Evolutionary conservation across 2,329 filamentous ascomycete genomes (phyloP).

Genomic region (Alternaria consortialis): DNA sequence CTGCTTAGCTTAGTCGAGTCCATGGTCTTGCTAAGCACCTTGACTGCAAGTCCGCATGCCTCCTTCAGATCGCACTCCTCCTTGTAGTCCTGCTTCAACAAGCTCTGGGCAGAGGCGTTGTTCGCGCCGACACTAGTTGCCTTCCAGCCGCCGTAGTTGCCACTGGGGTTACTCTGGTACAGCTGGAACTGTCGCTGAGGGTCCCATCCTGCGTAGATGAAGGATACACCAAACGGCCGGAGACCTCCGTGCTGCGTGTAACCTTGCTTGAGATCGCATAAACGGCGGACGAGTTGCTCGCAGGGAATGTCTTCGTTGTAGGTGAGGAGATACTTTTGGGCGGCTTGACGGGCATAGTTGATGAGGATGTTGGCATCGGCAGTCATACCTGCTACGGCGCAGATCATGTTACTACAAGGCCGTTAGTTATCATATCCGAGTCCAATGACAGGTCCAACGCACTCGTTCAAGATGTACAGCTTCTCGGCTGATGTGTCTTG

Average conservation of each 20-base stretch:
- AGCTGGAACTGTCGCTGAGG: slow-evolving; percentile 96
- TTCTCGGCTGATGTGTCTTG: slow-evolving; percentile 99
- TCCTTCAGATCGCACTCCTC: slow-evolving; percentile 96
- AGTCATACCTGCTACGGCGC: slow-evolving; percentile 98
- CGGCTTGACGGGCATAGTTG: slow-evolving; percentile 97
- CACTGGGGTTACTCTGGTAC: slow-evolving; percentile 98
- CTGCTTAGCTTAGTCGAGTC: slow-evolving; percentile 98
- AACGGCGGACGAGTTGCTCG: slow-evolving; percentile 94
- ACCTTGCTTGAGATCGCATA: slow-evolving; percentile 98
- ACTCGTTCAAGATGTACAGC: slow-evolving; percentile 99
- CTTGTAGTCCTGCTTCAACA: slow-evolving; percentile 99
- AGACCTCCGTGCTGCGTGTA: slow-evolving; percentile 99
- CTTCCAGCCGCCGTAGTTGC: slow-evolving; percentile 99
- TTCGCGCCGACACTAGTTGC: slow-evolving; percentile 97
- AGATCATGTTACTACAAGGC: slow-evolving; percentile 92
- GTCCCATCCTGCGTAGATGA: slow-evolving; percentile 99
- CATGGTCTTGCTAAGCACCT: slow-evolving; percentile 99
- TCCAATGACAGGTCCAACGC: slow-evolving; percentile 48
- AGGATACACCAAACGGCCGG: slow-evolving; percentile 96
- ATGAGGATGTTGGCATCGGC: slow-evolving; percentile 99
- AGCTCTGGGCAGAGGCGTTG: slow-evolving; percentile 94
- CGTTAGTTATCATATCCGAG: slow-evolving; percentile 9
- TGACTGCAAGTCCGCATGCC: slow-evolving; percentile 95
- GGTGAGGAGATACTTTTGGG: slow-evolving; percentile 96
- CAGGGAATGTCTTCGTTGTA: slow-evolving; percentile 99